Evolutionary conservation across 345 rosid species (phyloP).

Genomic region (Lepidium didymum): DNA sequence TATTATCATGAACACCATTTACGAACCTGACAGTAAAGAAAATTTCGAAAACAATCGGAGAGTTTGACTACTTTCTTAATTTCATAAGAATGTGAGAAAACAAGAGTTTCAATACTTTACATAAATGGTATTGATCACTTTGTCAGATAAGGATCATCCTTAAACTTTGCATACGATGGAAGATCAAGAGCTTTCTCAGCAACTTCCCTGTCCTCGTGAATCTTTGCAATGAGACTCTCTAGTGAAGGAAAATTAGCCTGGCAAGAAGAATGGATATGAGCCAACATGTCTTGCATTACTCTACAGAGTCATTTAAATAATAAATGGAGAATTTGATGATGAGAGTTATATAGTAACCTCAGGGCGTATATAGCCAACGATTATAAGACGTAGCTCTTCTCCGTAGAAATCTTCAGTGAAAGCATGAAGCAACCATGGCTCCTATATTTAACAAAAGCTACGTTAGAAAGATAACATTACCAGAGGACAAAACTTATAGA

Average conservation of each 20-base stretch:
- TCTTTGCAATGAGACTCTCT: constrained; percentile 63
- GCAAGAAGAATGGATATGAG: constrained; percentile 2
- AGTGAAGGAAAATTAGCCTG: constrained; percentile 70
- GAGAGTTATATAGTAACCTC: constrained; percentile 47
- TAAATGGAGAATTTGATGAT: constrained; percentile 28
- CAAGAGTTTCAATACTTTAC: constrained; percentile 3
- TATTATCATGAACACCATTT: too few relatives aligned
- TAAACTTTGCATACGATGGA: constrained; percentile 50
- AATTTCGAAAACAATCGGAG: not conserved
- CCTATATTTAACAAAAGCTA: constrained; percentile 36
- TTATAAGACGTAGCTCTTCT: constrained; percentile 64
- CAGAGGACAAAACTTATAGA: not conserved
- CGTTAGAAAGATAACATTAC: not conserved
- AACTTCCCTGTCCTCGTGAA: constrained; percentile 56
- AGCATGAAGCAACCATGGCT: constrained; percentile 91
- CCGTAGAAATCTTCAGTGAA: constrained; percentile 84
- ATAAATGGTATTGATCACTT: not conserved
- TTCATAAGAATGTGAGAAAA: constrained; percentile 2
- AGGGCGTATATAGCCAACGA: constrained; percentile 86
- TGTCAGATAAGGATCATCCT: constrained; percentile 44
- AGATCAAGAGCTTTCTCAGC: constrained; percentile 82
- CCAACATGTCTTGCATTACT: not conserved
- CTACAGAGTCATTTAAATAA: not conserved
- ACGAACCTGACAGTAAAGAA: not conserved
- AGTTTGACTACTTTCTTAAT: not conserved